Evolutionary conservation across 176 grass and related monocot genomes (phyloP), one percentile per base, ranked within the genome.

Genomic region (Puccinellia tenuiflora): DNA sequence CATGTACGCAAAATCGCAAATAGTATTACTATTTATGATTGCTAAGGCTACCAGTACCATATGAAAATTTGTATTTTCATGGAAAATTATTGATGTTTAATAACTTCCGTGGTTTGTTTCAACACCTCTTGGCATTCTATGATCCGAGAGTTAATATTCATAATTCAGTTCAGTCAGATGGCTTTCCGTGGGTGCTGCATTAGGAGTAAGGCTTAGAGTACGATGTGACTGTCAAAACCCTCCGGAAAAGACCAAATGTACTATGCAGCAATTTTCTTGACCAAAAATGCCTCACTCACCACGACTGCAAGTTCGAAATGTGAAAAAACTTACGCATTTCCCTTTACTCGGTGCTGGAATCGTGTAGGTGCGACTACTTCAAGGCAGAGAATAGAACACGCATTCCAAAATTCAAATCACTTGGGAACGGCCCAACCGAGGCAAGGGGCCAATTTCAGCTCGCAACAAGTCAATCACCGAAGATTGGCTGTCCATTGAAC

Each of bases 371-470:
- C 63, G 25, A 68, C 38, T 81, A 31, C 65, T 28, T 13, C 81
- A 69, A 34, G 22, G 42, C n/a, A 54, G 54, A 64, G 12, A 63
- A 67, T 16, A 34, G 46, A 60, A 47, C 30, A 79, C 46, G 16
- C 16, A 75, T 86, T 54, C 73, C n/a, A 35, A 35, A 73, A 65
- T 39, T 64, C 28, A 38, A 82, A 78, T 31, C 22, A 35, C 24
- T n/a, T 17, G 4, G 72, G 43, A 43, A 65, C 9, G 33, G 26
- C 2, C 47, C 57, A 75, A 56, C 56, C 6, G 4, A 26, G 13
- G 26, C 54, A 70, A 65, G 15, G n/a, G 9, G 28, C 66, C 50
- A 46, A 79, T 79, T 86, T 67, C 43, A 83, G 75, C 38, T 20
- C 48, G 38, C 51, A 74, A 79, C 22, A 47, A 39, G 57, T 26